These are phyloP conservation scores for Coemansia sp. DNA, from an alignment of 192 early-diverging fungal genomes.

Conservation along the genomic window DNA sequence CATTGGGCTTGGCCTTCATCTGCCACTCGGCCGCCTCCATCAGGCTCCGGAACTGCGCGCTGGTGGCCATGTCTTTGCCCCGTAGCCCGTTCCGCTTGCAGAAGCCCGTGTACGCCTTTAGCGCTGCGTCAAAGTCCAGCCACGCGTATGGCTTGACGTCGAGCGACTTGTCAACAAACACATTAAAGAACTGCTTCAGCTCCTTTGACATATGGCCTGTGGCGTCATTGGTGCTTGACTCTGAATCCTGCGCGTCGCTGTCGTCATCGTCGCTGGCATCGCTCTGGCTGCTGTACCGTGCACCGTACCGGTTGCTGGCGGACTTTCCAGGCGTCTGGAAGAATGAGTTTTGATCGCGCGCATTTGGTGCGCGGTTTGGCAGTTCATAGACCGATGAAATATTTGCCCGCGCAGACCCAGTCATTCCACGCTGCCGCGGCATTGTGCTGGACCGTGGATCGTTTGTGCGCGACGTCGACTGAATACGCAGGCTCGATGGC, in stretches of 20 bases:
- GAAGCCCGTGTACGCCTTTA: constrained; percentile 46
- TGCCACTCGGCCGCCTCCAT: constrained; percentile 54
- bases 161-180: constrained; percentile 52
- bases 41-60: constrained; percentile 50
- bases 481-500: constrained; percentile 40
- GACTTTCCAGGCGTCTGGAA: constrained; percentile 13
- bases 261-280: constrained; percentile 27
- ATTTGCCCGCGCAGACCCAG: constrained; percentile 33
- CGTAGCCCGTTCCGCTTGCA: constrained; percentile 52
- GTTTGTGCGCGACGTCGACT: constrained; percentile 16
- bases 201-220: constrained; percentile 34
- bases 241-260: constrained; percentile 9
- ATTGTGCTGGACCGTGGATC: constrained; percentile 38
- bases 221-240: constrained; percentile 1
- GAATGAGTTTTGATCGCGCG: background rate
- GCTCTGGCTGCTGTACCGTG: constrained; percentile 26
- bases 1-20: constrained; percentile 48
- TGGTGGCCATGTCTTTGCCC: constrained; percentile 40
- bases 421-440: constrained; percentile 41
- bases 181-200: constrained; percentile 46
- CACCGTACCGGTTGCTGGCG: constrained; percentile 9
- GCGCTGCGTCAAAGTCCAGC: constrained; percentile 39
- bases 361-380: constrained; percentile 33
- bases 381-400: constrained; percentile 47
- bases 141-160: constrained; percentile 57